Evolutionary conservation across 2,329 filamentous ascomycete genomes (phyloP).

Genomic region (Fusarium gaditjirri): DNA sequence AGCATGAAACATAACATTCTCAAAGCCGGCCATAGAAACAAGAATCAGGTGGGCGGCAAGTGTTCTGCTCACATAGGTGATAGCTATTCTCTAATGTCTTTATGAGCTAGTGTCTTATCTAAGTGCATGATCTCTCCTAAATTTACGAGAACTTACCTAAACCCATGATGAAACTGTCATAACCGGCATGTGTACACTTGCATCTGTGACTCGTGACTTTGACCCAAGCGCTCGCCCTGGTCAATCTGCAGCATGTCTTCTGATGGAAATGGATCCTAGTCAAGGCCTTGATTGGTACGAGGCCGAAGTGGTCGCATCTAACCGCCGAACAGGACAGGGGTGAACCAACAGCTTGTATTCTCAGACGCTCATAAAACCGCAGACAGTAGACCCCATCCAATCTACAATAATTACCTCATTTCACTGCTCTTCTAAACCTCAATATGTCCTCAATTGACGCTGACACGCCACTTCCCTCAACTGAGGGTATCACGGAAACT

Average conservation of each 20-base stretch:
- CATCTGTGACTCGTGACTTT: too few relatives aligned
- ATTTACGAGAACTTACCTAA: too few relatives aligned
- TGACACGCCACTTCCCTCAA: not conserved
- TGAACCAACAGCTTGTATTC: conserved; percentile 1
- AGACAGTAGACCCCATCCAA: not conserved
- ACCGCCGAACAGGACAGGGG: not conserved
- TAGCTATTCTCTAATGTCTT: too few relatives aligned
- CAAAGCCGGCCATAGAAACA: too few relatives aligned
- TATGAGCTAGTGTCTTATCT: too few relatives aligned
- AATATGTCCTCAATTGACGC: not conserved
- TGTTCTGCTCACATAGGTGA: too few relatives aligned
- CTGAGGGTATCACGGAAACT: not conserved
- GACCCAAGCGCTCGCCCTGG: too few relatives aligned
- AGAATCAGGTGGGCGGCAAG: too few relatives aligned
- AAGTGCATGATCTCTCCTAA: too few relatives aligned
- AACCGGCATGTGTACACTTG: too few relatives aligned
- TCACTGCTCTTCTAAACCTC: not conserved
- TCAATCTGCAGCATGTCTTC: not conserved
- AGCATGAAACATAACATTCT: not conserved
- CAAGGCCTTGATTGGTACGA: not conserved
- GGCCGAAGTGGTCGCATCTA: not conserved
- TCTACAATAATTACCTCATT: not conserved
- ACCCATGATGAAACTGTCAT: too few relatives aligned
- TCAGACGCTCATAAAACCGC: not conserved
- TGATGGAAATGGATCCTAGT: not conserved